Evolutionary conservation across 73 alveolate species (phyloP), one percentile per base, ranked within the genome.

Genomic region (Loxodes magnus): DNA sequence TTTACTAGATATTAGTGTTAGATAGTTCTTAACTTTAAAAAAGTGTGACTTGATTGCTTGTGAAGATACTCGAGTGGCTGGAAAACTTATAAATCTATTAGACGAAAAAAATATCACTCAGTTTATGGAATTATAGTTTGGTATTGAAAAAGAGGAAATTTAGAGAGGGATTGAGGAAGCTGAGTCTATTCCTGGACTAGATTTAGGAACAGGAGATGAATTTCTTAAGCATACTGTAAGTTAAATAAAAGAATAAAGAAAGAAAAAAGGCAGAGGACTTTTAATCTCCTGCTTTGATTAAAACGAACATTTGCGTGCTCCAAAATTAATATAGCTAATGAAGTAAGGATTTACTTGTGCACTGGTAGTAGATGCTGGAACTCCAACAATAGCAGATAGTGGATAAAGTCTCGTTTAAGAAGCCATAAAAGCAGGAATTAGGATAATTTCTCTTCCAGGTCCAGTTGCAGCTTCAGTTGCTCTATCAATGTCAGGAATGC

Each of bases 341-440:
- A 84, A 75, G 53, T 35, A 57, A 41, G 96, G 96, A 0, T 35
- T 84, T 29, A 78, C 63, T 50, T 76, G 78, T 3, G 89, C 90
- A 3, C 58, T 84, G 27, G 92, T 84, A 20, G 50, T 79, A 25
- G 96, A 84, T 66, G 96, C 96, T 23, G 96, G 96, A 20, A 84
- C 96, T n/a, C 96, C 95, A 15, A 64, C 90, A 3, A 79, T 84
- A 6, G 73, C 93, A 23, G 96, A 84, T 52, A 92, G 92, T 4
- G 96, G 96, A 0, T 84, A 67, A 35, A 59, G 57, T 56, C 49
- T 84, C 7, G 79, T 84, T 0, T 60, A 43, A 42, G 79, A 65
- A 51, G 79, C 87, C 4, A 38, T 52, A 25, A 67, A 67, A 12
- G 43, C 65, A 39, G 84, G 89, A 19, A 51, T 84, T 15, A 36